Conservation (phyloP, 2,329 filamentous ascomycete genomes). For the Albifimbria verrucaria region DNA sequence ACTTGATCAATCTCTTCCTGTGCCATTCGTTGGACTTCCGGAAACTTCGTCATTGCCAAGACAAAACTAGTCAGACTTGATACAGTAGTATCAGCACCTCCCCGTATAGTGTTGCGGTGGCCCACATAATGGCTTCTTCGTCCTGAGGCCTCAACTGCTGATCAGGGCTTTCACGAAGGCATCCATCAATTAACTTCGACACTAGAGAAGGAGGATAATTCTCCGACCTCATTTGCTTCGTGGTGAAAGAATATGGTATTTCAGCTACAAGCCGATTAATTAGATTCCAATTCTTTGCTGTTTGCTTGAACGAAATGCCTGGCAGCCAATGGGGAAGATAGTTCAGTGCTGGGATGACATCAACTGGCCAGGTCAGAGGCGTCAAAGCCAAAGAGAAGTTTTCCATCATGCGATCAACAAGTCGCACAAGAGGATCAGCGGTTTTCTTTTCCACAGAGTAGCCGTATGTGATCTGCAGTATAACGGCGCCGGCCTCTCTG, state of each 20-base stretch:
- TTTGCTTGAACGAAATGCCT: conserved; percentile 16
- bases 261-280: conserved; percentile 9
- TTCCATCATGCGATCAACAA: conserved; percentile 14
- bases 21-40: conserved; percentile 23
- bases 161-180: too few species aligned
- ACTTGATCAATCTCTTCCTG: conserved; percentile 35
- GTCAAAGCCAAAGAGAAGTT: conserved; percentile 16
- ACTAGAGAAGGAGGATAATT: conserved; percentile 10
- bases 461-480: conserved; percentile 13
- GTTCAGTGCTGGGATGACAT: conserved; percentile 15
- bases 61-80: conserved; percentile 35
- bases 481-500: conserved; percentile 13
- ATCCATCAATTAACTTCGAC: not conserved
- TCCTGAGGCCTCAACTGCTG: not conserved
- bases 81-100: conserved; percentile 17
- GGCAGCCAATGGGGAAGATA: conserved; percentile 7
- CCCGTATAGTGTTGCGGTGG: conserved; percentile 15
- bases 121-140: conserved; percentile 11
- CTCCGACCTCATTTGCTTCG: conserved; percentile 9
- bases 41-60: conserved; percentile 41
- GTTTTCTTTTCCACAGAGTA: conserved; percentile 16
- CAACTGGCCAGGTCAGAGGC: conserved; percentile 18
- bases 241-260: conserved; percentile 18
- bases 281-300: conserved; percentile 15
- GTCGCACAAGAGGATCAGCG: conserved; percentile 13